These are phyloP conservation scores for Sequoia sempervirens DNA, from an alignment of 75 land plant species.

Conservation along the genomic window DNA sequence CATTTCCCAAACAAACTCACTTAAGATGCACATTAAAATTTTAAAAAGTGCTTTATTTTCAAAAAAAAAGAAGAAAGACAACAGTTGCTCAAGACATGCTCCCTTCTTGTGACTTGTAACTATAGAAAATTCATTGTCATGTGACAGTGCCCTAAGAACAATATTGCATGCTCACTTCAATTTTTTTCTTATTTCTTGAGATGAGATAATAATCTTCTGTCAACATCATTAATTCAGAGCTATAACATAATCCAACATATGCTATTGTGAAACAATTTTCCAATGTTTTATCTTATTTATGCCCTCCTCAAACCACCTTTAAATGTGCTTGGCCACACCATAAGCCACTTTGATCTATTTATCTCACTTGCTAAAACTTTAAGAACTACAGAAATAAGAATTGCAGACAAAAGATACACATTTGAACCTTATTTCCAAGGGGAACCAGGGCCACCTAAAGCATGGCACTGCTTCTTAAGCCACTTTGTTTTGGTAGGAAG, in stretches of 20 bases:
- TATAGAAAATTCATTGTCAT: not conserved
- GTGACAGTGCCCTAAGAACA: not conserved
- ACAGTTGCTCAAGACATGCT: not conserved
- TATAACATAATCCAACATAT: not conserved
- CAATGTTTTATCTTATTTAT: not conserved
- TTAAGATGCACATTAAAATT: not conserved
- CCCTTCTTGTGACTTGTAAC: too few species aligned
- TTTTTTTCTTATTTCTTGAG: not conserved
- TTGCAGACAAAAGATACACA: not conserved
- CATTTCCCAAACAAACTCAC: not conserved
- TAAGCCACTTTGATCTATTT: not conserved
- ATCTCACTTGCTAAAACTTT: not conserved
- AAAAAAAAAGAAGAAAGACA: not conserved
- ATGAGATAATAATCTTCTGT: too few species aligned
- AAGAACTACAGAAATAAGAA: not conserved
- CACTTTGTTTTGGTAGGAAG: constrained; percentile 68
- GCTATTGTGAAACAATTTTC: not conserved
- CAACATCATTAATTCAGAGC: not conserved
- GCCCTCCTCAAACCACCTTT: not conserved
- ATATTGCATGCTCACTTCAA: not conserved
- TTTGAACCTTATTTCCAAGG: not conserved
- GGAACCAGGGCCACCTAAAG: not conserved
- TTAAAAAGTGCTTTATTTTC: not conserved
- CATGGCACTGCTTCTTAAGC: not conserved
- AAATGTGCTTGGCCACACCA: not conserved